phyloP scores from a whole-genome alignment of 257 asterid species.

The Mentha longifolia region DNA sequence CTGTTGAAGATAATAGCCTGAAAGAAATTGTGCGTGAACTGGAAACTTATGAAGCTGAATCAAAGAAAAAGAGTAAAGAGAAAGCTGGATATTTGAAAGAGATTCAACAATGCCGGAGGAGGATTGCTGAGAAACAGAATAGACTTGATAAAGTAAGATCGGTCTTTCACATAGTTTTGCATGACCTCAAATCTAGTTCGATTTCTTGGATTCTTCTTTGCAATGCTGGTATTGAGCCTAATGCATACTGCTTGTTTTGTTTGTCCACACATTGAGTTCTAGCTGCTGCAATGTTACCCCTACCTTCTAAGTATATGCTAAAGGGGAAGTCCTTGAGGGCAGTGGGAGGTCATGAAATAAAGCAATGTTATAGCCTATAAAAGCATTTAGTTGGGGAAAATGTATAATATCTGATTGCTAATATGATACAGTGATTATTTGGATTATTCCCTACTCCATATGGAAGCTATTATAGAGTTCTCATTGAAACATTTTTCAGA shows the following conservation, averaged over 20 bases:
- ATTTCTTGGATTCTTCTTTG: conserved; percentile 22
- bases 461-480: background rate
- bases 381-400: background rate
- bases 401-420: background rate
- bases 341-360: background rate
- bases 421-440: background rate
- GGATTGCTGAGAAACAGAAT: conserved; percentile 72
- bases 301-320: conserved; percentile 1
- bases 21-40: conserved; percentile 83
- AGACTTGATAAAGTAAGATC: conserved; percentile 76
- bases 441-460: background rate
- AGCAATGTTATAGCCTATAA: background rate
- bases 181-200: background rate
- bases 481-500: background rate
- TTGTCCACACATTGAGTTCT: conserved; percentile 21
- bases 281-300: conserved; percentile 20
- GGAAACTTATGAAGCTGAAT: conserved; percentile 71
- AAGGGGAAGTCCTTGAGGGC: conserved; percentile 25
- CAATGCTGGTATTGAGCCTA: conserved; percentile 5
- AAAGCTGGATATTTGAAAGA: conserved; percentile 81
- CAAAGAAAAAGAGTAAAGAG: conserved; percentile 74
- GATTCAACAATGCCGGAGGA: conserved; percentile 69
- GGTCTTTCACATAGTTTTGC: conserved; percentile 22
- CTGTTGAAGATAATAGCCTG: conserved; percentile 69
- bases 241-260: conserved; percentile 21